Conservation (phyloP, 768 basidiomycete species). For the Podaxis sp. region DNA sequence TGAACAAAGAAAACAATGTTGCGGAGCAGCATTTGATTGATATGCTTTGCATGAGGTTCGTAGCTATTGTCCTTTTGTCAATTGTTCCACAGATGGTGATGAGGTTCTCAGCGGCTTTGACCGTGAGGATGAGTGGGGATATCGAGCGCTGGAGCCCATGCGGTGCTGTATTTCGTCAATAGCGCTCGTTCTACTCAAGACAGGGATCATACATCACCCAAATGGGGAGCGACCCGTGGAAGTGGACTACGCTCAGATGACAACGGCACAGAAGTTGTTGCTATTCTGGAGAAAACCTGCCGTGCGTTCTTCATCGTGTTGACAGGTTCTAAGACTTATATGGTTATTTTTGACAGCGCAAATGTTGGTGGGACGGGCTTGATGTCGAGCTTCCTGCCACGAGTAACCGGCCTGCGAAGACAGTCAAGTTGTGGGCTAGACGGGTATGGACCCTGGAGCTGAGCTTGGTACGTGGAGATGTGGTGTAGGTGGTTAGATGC, state of each 20-base stretch:
- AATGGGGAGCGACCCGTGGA: conserved; percentile 71
- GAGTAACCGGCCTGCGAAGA: conserved; percentile 48
- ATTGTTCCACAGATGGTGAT: conserved; percentile 13
- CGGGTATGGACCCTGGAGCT: conserved; percentile 98
- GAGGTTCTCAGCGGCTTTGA: conserved; percentile 77
- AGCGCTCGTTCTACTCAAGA: conserved; percentile 95
- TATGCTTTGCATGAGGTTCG: conserved; percentile 99
- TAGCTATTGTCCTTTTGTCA: conserved; percentile 11
- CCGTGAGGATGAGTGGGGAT: conserved; percentile 98
- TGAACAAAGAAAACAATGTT: conserved; percentile 98
- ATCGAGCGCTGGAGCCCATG: conserved; percentile 91
- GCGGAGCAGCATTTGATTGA: conserved; percentile 99
- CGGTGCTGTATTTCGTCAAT: conserved; percentile 98
- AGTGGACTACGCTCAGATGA: conserved; percentile 91
- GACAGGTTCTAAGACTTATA: neutral
- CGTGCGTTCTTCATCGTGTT: conserved; percentile 50
- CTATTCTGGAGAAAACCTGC: conserved; percentile 99
- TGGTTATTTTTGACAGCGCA: conserved; percentile 55
- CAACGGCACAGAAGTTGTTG: conserved; percentile 94
- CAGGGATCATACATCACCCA: conserved; percentile 83
- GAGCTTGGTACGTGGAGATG: conserved; percentile 64
- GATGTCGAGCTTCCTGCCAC: conserved; percentile 78
- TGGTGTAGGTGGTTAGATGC: neutral
- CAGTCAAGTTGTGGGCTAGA: conserved; percentile 93
- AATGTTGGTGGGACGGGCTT: conserved; percentile 99